Evolutionary conservation across 2,329 filamentous ascomycete species (phyloP), one percentile per base, ranked within the genome.

Genomic region (Aureobasidium sp.): DNA sequence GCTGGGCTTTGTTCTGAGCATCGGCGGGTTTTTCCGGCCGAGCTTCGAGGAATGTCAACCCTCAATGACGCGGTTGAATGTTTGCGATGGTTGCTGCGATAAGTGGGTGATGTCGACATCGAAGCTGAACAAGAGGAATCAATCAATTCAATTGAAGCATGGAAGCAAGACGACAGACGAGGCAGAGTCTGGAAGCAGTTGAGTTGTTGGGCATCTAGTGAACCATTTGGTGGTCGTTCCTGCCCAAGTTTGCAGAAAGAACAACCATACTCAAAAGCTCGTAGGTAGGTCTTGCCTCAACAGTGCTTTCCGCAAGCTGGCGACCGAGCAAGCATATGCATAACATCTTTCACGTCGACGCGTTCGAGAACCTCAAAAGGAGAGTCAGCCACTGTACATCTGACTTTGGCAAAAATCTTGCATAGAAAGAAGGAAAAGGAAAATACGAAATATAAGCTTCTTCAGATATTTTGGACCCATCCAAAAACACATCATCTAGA

Each of bases 401-500:
- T 36, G 50, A 4, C 36, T 37, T 30, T n/a, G 16, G 36, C 50
- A 30, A 41, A 27, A 39, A 41, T 10, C 21, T 41, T 41, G 36
- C 21, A 39, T 30, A 21, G 13, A 30, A 15, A n/a, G 9, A 29
- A 41, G n/a, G 8, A 5, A 53, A 41, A 53, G 29, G 15, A 16
- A 53, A 30, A 41, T 53, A 53, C 50, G 50, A 41, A 53, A 53
- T 53, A 41, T 21, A 53, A 53, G 50, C 50, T 52, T 53, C 25
- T 53, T 29, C 36, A 53, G 50, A 53, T 53, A 41, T 53, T 41
- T 30, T 53, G 34, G 34, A 30, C 36, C 36, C 25, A 53, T 53
- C 50, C 50, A 53, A 41, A 41, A n/a, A 39, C 50, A 53, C 50
- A 53, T 53, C 50, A 53, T 53, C 25, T 53, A 53, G 36, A 53